Base-by-base conservation (phyloP, 2,329 filamentous ascomycete genomes). In the Aschersonia sp. region DNA sequence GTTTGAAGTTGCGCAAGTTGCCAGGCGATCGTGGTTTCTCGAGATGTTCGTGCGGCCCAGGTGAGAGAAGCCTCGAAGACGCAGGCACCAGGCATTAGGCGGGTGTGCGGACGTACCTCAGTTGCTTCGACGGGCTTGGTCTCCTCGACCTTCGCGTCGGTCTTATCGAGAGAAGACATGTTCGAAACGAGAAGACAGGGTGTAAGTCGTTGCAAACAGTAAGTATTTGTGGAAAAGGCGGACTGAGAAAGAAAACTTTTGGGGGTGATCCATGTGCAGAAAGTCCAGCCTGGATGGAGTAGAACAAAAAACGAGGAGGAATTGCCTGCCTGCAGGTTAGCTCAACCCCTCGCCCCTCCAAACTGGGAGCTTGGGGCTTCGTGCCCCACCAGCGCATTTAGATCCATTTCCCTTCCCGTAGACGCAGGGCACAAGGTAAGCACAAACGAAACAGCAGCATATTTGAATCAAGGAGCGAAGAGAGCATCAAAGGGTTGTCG, bases 61-160 rank as follows among this genome's bases (percentile, higher is more conserved):
- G 20, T 20, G 20, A 20, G 20, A 20, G 20, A 20, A 20, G 20
- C 20, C 20, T 20, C 20, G 20, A 20, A 20, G 20, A 20, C 20
- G 20, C 20, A 20, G 20, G 20, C 20, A 20, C 20, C 20, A 20
- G 20, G 20, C 20, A 20, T 20, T 20, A 20, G 20, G 20, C 20
- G 20, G 20, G 20, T 20, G 30, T 30, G 40, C 40, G 30, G 50
- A 45, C 52, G 50, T 59, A 60, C 58, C 58, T 59, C 54, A 50
- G 53, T 51, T 52, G 55, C 54, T 54, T 57, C 59, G 48, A 55
- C 50, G 32, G 50, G 41, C 50, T 51, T 48, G 45, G 67, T 68
- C 67, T 69, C 69, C 58, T 70, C 69, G 62, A 71, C 69, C 73
- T 77, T 77, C 58, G 73, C 68, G 58, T 78, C 74, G 56, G 70